phyloP scores from a whole-genome alignment of 2,329 filamentous ascomycete species.

The Fusarium torreyae region DNA sequence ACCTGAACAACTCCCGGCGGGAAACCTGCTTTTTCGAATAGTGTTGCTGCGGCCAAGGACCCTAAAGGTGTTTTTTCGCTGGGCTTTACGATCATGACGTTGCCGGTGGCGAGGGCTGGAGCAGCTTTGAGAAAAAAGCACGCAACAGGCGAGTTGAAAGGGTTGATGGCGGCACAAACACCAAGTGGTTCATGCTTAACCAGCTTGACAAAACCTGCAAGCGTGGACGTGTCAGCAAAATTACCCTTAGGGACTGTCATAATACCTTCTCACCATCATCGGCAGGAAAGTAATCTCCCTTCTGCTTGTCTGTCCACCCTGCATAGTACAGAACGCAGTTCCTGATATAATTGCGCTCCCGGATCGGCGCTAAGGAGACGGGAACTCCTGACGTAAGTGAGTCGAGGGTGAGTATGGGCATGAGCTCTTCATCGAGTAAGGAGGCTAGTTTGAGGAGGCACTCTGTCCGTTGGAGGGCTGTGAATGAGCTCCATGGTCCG shows the following conservation, averaged over 20 bases:
- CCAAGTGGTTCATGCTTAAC: slow-evolving; percentile 30
- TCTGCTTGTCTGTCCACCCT: slow-evolving; percentile 35
- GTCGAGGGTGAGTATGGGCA: slow-evolving; percentile 17
- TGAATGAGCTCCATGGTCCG: slow-evolving; percentile 28
- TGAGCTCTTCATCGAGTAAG: slow-evolving; percentile 23
- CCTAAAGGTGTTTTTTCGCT: no score
- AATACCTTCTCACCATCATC: slow-evolving; percentile 22
- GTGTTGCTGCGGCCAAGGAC: no score
- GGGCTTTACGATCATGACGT: no score
- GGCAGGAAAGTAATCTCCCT: slow-evolving; percentile 28
- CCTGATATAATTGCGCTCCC: slow-evolving; percentile 30
- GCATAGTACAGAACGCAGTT: slow-evolving; percentile 33
- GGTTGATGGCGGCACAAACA: slow-evolving; percentile 32
- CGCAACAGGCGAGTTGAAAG: neutral
- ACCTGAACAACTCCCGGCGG: no score
- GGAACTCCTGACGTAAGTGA: slow-evolving; percentile 30
- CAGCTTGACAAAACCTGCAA: slow-evolving; percentile 24
- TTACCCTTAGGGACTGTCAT: no score
- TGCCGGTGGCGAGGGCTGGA: no score
- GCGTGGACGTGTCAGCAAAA: no score
- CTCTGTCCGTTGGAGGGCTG: slow-evolving; percentile 24
- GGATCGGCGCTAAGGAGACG: slow-evolving; percentile 25
- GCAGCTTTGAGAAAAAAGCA: no score
- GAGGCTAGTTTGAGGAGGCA: slow-evolving; percentile 30
- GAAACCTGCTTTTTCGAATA: no score